Evolutionary conservation across 2,329 filamentous ascomycete genomes (phyloP).

Genomic region (Thelonectria blattea): DNA sequence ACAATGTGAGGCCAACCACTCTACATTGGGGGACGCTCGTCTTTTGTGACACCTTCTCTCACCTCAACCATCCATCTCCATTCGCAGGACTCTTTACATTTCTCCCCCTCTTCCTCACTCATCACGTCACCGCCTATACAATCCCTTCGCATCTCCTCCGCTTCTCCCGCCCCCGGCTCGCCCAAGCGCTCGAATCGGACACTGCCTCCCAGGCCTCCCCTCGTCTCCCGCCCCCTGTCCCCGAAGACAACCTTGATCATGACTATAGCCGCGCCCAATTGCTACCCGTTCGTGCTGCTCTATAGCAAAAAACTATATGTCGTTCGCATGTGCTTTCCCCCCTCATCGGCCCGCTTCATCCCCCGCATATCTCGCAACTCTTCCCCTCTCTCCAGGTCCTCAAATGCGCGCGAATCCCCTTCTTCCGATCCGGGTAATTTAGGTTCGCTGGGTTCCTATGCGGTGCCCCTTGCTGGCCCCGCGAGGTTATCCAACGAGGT

Average conservation of each 20-base stretch:
- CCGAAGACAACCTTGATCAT: neutral
- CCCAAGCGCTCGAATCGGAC: slow-evolving; percentile 24
- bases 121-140: neutral
- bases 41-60: no score
- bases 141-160: neutral
- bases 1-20: no score
- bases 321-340: neutral
- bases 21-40: no score
- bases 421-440: neutral
- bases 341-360: slow-evolving; percentile 2
- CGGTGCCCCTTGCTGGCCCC: neutral
- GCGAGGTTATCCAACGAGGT: neutral
- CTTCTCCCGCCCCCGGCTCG: neutral
- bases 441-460: neutral
- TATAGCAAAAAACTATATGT: no score
- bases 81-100: no score
- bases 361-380: slow-evolving; percentile 10
- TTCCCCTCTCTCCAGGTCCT: neutral
- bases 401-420: slow-evolving; percentile 22
- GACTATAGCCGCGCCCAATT: neutral
- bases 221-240: slow-evolving; percentile 14
- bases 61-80: no score
- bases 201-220: neutral
- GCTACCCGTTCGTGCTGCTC: neutral
- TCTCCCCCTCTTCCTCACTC: neutral